phyloP scores from a whole-genome alignment of 2,329 filamentous ascomycete genomes.

The Stagonosporopsis vannaccii region DNA sequence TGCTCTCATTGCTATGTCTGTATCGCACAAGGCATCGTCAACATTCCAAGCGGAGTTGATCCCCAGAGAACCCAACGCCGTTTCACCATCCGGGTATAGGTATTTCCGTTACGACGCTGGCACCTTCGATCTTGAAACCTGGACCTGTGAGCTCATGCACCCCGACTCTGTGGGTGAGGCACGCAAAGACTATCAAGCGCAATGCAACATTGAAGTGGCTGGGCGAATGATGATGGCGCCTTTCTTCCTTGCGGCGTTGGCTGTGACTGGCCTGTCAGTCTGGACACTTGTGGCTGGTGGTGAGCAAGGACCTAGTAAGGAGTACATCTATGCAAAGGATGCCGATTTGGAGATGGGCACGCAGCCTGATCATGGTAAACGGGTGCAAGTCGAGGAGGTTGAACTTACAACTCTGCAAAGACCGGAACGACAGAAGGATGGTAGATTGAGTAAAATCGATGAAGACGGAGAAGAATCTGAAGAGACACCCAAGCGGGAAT shows the following conservation, averaged over 20 bases:
- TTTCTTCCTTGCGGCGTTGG: slow-evolving; percentile 33
- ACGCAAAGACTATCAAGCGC: slow-evolving; percentile 35
- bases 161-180: slow-evolving; percentile 34
- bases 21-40: slow-evolving; percentile 41
- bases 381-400: slow-evolving; percentile 9
- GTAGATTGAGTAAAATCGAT: slow-evolving; percentile 17
- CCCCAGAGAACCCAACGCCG: slow-evolving; percentile 9
- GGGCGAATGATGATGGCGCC: slow-evolving; percentile 41
- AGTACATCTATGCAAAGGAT: slow-evolving; percentile 39
- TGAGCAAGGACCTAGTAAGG: slow-evolving; percentile 26
- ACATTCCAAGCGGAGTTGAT: slow-evolving; percentile 39
- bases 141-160: slow-evolving; percentile 41
- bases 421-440: slow-evolving; percentile 4
- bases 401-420: slow-evolving; percentile 8
- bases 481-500: not conserved
- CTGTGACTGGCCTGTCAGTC: slow-evolving; percentile 29
- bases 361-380: slow-evolving; percentile 26
- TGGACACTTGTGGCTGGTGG: slow-evolving; percentile 34
- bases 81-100: slow-evolving; percentile 13
- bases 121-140: slow-evolving; percentile 47
- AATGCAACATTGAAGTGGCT: slow-evolving; percentile 41
- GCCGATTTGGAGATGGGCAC: slow-evolving; percentile 41
- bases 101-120: slow-evolving; percentile 43
- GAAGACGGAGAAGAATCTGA: slow-evolving; percentile 11
- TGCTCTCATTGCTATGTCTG: slow-evolving; percentile 39